These are phyloP conservation scores for Fusarium tjaetaba DNA, from an alignment of 2,329 filamentous ascomycete genomes.

Conservation along the genomic window DNA sequence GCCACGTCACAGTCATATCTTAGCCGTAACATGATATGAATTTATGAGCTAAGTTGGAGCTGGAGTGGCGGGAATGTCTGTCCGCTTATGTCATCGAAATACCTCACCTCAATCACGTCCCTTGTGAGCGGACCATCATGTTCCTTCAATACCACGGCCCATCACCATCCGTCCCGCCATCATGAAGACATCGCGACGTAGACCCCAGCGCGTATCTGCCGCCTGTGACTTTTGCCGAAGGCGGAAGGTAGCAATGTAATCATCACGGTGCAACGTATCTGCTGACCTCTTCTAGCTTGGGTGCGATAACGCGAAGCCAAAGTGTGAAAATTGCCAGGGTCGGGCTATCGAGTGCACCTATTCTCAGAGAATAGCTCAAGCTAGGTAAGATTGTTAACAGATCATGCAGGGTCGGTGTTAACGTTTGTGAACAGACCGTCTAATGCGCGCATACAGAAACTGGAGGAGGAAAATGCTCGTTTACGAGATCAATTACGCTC, in stretches of 20 bases:
- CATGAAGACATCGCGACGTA: background rate
- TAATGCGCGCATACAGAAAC: slow-evolving; percentile 46
- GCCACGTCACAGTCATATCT: no score
- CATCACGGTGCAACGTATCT: fast-evolving
- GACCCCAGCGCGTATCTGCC: background rate
- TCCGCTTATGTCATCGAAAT: slow-evolving; percentile 5
- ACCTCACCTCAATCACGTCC: background rate
- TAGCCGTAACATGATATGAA: no score
- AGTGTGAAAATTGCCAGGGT: slow-evolving; percentile 28
- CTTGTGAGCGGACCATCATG: background rate
- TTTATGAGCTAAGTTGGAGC: no score
- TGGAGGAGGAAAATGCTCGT: slow-evolving; percentile 51
- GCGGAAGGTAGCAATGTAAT: slow-evolving; percentile 17
- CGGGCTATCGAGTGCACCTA: slow-evolving; percentile 22
- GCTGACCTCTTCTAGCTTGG: slow-evolving; percentile 4
- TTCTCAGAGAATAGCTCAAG: slow-evolving; percentile 4
- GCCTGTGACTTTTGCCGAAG: slow-evolving; percentile 39
- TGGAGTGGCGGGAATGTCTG: background rate
- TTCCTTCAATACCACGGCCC: background rate
- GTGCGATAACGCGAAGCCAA: slow-evolving; percentile 34
- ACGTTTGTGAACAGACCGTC: background rate
- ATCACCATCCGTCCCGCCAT: background rate
- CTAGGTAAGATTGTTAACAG: background rate
- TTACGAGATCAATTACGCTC: slow-evolving; percentile 44
- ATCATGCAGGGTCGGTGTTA: fast-evolving